Percentiles rank a stretch among this genome's conserved stretches.
Evolutionary conservation across 805 yeast species (phyloP).

Genomic region (Ogataea kodamae): DNA sequence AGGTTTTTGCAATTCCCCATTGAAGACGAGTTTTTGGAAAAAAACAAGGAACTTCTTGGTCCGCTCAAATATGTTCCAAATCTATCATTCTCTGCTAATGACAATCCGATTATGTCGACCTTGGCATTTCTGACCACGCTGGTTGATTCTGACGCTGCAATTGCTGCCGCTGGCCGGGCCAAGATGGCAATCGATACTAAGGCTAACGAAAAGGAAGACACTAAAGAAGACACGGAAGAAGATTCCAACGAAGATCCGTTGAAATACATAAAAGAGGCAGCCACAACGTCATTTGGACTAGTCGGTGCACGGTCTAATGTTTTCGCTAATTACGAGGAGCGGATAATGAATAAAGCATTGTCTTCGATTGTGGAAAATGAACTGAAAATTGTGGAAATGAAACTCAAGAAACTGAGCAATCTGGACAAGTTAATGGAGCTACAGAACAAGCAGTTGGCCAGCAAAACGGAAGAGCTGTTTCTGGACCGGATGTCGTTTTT

Average conservation of each 20-base stretch:
- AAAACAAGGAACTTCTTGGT: slow-evolving; percentile 49
- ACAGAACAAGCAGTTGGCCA: slow-evolving; percentile 56
- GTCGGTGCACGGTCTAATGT: slow-evolving; percentile 77
- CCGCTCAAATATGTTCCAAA: slow-evolving; percentile 80
- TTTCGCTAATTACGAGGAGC: slow-evolving; percentile 76
- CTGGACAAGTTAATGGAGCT: slow-evolving; percentile 64
- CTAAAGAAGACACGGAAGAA: slow-evolving; percentile 13
- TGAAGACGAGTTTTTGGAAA: slow-evolving; percentile 66
- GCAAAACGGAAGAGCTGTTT: slow-evolving; percentile 64
- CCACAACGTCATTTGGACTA: slow-evolving; percentile 67
- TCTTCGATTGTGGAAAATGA: slow-evolving; percentile 58
- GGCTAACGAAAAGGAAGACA: slow-evolving; percentile 21
- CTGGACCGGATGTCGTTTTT: slow-evolving; percentile 65
- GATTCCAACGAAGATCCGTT: slow-evolving; percentile 23
- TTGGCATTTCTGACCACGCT: slow-evolving; percentile 80
- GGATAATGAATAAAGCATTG: slow-evolving; percentile 63
- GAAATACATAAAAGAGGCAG: slow-evolving; percentile 51
- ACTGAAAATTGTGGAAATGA: slow-evolving; percentile 60
- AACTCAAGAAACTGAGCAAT: slow-evolving; percentile 53
- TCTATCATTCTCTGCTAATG: slow-evolving; percentile 78
- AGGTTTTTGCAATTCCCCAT: slow-evolving; percentile 78
- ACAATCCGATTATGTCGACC: slow-evolving; percentile 93
- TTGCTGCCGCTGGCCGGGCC: slow-evolving; percentile 72
- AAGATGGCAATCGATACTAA: slow-evolving; percentile 41
- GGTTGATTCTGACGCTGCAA: slow-evolving; percentile 82